A percentile compares a stretch with the other conserved stretches of the same genome.
phyloP scores from a whole-genome alignment of 805 yeast species.

The Pichia pseudocactophila region DNA sequence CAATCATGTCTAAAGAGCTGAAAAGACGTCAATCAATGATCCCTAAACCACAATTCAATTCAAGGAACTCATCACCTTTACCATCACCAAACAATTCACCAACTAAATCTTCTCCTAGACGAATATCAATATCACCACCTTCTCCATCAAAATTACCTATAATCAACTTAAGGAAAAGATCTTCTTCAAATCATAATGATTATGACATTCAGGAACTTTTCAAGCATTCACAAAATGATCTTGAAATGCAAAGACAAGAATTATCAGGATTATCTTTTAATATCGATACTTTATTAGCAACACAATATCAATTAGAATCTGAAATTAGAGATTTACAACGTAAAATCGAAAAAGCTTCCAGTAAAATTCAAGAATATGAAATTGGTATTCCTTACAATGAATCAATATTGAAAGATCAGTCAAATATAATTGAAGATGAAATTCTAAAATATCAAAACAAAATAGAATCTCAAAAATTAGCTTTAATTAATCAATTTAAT shows the following conservation, averaged over 20 bases:
- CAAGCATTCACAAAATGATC: constrained; percentile 3
- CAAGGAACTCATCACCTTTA: background rate
- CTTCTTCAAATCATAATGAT: background rate
- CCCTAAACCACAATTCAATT: constrained; percentile 2
- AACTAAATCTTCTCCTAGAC: background rate
- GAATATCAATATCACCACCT: background rate
- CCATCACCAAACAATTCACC: constrained; percentile 8
- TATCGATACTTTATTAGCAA: background rate
- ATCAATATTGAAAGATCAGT: background rate
- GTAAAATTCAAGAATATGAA: constrained; percentile 5
- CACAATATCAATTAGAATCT: background rate
- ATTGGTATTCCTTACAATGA: constrained; percentile 4
- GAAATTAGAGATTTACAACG: constrained; percentile 2
- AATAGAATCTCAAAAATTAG: constrained; percentile 28
- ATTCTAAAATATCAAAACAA: constrained; percentile 9
- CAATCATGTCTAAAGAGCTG: background rate
- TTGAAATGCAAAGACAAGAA: constrained; percentile 1
- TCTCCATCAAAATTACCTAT: constrained; percentile 7
- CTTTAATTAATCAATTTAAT: constrained; percentile 14
- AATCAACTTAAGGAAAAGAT: constrained; percentile 1
- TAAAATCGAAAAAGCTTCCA: background rate
- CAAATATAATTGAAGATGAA: background rate
- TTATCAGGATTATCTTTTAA: background rate
- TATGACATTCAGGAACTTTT: constrained; percentile 2
- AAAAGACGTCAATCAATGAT: constrained; percentile 6